A percentile compares a stretch with the other conserved stretches of the same genome.
phyloP scores from a whole-genome alignment of 2,329 filamentous ascomycete genomes.

The Colletotrichum trifolii region DNA sequence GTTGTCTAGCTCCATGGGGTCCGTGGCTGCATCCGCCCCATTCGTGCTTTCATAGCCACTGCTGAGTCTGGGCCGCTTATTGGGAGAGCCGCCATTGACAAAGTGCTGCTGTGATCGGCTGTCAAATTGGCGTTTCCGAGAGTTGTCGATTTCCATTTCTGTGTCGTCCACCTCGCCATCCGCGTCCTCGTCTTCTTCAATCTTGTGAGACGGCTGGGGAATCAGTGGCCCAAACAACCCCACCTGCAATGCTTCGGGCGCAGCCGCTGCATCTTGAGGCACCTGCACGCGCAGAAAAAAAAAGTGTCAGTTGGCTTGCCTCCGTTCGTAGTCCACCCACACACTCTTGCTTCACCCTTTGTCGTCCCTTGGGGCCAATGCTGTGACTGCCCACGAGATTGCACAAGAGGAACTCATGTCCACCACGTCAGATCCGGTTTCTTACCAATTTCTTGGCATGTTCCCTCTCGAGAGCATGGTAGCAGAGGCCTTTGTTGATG shows the following conservation, averaged over 20 bases:
- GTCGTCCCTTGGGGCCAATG: constrained; percentile 30
- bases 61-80: constrained; percentile 69
- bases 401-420: constrained; percentile 31
- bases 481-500: constrained; percentile 72
- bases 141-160: constrained; percentile 54
- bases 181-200: constrained; percentile 48
- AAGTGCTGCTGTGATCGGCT: constrained; percentile 55
- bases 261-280: constrained; percentile 58
- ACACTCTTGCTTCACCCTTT: constrained; percentile 38
- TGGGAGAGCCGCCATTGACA: constrained; percentile 63
- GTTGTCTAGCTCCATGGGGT: constrained; percentile 71
- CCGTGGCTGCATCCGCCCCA: constrained; percentile 57
- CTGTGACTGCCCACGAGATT: constrained; percentile 22
- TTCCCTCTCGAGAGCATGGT: constrained; percentile 69
- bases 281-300: constrained; percentile 53
- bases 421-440: constrained; percentile 24
- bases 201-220: constrained; percentile 55
- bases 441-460: constrained; percentile 62
- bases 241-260: constrained; percentile 58
- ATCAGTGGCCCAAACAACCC: constrained; percentile 69
- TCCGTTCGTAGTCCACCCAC: constrained; percentile 36
- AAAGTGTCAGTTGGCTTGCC: constrained; percentile 49
- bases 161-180: constrained; percentile 51
- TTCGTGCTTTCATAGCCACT: constrained; percentile 68
- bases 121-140: constrained; percentile 63